Conservation (phyloP, 2,329 filamentous ascomycete genomes). For the Fusarium aywerte region DNA sequence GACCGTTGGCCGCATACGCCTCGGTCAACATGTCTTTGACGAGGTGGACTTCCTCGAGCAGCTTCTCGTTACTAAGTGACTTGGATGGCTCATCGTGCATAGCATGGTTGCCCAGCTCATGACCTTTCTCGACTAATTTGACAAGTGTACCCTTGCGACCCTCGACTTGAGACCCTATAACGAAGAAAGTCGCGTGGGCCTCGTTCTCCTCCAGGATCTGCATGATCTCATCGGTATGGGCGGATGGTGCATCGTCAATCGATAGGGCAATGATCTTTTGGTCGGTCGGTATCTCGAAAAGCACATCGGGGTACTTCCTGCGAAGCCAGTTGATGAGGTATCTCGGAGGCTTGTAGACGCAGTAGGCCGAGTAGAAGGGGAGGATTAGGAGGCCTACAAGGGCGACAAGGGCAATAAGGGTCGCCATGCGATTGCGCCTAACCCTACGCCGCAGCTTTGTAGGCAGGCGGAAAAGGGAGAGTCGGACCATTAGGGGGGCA, state of each 20-base stretch:
- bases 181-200: constrained; percentile 85
- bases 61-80: constrained; percentile 65
- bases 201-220: constrained; percentile 71
- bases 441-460: constrained; percentile 67
- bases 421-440: constrained; percentile 68
- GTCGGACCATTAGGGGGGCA: constrained; percentile 51
- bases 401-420: constrained; percentile 57
- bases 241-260: constrained; percentile 85
- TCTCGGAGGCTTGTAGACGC: constrained; percentile 84
- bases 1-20: constrained; percentile 63
- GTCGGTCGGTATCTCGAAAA: constrained; percentile 73
- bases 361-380: constrained; percentile 65
- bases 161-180: constrained; percentile 81
- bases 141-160: constrained; percentile 65
- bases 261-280: constrained; percentile 81
- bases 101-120: constrained; percentile 87
- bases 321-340: constrained; percentile 77
- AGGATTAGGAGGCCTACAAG: constrained; percentile 52
- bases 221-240: constrained; percentile 76
- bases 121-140: constrained; percentile 68
- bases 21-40: constrained; percentile 71
- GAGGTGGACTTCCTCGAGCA: constrained; percentile 70
- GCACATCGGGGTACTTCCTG: constrained; percentile 78
- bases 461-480: constrained; percentile 64
- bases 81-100: constrained; percentile 86